Evolutionary conservation across 495 filamentous ascomycete genomes (phyloP).

Genomic region (Penicillium desertorum): DNA sequence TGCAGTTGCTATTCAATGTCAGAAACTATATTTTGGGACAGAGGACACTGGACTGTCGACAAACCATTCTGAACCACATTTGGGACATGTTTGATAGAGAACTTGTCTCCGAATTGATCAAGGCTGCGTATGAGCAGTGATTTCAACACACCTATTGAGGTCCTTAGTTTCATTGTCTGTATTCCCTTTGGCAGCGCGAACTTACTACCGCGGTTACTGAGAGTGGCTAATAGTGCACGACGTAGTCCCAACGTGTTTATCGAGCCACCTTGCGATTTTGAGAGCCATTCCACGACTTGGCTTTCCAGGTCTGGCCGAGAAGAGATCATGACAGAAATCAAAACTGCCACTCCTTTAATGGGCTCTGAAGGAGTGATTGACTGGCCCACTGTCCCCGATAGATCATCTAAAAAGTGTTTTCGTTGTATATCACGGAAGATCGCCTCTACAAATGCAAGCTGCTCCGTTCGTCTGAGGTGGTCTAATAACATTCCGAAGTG

Average conservation of each 20-base stretch:
- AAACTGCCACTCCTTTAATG: slow-evolving; percentile 41
- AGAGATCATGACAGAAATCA: slow-evolving; percentile 39
- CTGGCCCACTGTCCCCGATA: slow-evolving; percentile 12
- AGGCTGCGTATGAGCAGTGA: slow-evolving; percentile 65
- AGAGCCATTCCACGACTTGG: slow-evolving; percentile 68
- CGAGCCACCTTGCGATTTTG: slow-evolving; percentile 50
- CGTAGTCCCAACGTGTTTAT: slow-evolving; percentile 64
- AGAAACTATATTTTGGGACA: not conserved
- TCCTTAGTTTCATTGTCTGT: slow-evolving; percentile 21
- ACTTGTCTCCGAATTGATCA: slow-evolving; percentile 74
- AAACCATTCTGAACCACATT: slow-evolving; percentile 82
- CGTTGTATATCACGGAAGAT: slow-evolving; percentile 60
- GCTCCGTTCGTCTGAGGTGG: slow-evolving; percentile 54
- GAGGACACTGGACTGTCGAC: slow-evolving; percentile 7
- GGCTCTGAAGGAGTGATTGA: slow-evolving; percentile 11
- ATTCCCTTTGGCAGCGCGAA: not conserved
- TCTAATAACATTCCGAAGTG: slow-evolving; percentile 47
- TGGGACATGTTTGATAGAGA: slow-evolving; percentile 83
- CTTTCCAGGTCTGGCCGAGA: slow-evolving; percentile 41
- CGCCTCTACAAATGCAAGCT: slow-evolving; percentile 56
- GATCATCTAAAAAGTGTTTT: slow-evolving; percentile 41
- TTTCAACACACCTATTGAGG: slow-evolving; percentile 48
- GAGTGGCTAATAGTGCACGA: slow-evolving; percentile 62
- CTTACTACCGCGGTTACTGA: slow-evolving; percentile 55
- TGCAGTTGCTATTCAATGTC: slow-evolving; percentile 57